Evolutionary conservation across 1,139 yeast genomes (phyloP).

Genomic region (Saccharomyces hybrid): DNA sequence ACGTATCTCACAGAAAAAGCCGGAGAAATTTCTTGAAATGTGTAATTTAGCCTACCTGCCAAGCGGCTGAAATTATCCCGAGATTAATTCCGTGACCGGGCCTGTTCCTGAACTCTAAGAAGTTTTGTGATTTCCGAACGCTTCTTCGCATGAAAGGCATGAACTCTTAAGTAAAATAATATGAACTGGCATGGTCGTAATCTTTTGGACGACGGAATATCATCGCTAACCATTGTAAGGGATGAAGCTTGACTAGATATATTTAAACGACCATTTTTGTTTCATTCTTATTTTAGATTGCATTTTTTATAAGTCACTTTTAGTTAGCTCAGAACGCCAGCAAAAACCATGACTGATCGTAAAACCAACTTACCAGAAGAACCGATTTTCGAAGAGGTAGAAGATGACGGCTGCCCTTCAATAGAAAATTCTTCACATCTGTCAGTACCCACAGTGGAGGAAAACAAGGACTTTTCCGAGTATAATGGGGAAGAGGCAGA

Average conservation of each 20-base stretch:
- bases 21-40: background rate
- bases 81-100: background rate
- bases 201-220: background rate
- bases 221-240: background rate
- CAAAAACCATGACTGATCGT: too few relatives aligned
- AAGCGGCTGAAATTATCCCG: background rate
- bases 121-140: too few relatives aligned
- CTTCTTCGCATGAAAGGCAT: too few relatives aligned
- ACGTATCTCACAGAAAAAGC: background rate
- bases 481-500: background rate
- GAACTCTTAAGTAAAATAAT: background rate
- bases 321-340: too few relatives aligned
- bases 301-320: background rate
- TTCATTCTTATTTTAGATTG: background rate
- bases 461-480: background rate
- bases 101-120: background rate
- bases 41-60: background rate
- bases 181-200: background rate
- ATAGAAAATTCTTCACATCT: background rate
- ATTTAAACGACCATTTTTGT: background rate
- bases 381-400: background rate
- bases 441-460: background rate
- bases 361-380: too few relatives aligned
- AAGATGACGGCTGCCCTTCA: background rate
- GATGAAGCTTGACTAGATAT: background rate